These are phyloP conservation scores for Tuber calosporum DNA, from an alignment of 495 filamentous ascomycete genomes.

Conservation along the genomic window DNA sequence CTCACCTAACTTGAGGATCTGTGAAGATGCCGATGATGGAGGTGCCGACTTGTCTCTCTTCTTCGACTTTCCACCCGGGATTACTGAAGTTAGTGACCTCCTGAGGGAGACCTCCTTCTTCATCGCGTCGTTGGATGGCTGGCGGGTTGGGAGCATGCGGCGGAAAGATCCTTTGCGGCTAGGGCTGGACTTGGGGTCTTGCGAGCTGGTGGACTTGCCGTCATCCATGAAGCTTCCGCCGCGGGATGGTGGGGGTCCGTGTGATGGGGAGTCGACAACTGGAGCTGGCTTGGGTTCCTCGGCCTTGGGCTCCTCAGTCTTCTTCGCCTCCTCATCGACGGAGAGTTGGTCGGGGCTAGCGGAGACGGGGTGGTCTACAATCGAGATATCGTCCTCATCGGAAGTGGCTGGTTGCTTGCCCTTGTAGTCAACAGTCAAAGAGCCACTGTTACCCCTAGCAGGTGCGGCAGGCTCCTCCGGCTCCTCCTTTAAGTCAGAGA, in stretches of 20 bases:
- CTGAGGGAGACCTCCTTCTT: slow-evolving; percentile 28
- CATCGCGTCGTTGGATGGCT: slow-evolving; percentile 24
- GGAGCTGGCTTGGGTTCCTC: slow-evolving; percentile 39
- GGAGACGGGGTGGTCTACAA: slow-evolving; percentile 29
- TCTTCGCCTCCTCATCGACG: slow-evolving; percentile 41
- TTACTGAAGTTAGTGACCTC: slow-evolving; percentile 27
- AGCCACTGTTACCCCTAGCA: slow-evolving; percentile 25
- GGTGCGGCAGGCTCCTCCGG: slow-evolving; percentile 41
- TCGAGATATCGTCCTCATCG: slow-evolving; percentile 40
- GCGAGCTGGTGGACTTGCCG: slow-evolving; percentile 32
- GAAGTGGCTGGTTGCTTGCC: slow-evolving; percentile 36
- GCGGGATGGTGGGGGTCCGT: slow-evolving; percentile 17
- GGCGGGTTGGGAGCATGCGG: slow-evolving; percentile 25
- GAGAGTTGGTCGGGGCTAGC: slow-evolving; percentile 36
- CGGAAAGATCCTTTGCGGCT: slow-evolving; percentile 27
- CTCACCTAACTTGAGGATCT: slow-evolving; percentile 35
- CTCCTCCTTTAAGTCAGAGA: slow-evolving; percentile 41
- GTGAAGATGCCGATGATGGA: slow-evolving; percentile 26
- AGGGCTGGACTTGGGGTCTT: slow-evolving; percentile 18
- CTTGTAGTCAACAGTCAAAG: slow-evolving; percentile 36
- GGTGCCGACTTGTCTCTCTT: slow-evolving; percentile 26
- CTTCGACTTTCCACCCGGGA: slow-evolving; percentile 25
- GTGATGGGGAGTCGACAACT: slow-evolving; percentile 44
- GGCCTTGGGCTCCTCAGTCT: slow-evolving; percentile 34
- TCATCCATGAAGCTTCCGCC: slow-evolving; percentile 22